Percentiles rank a stretch among this genome's conserved stretches.
These are phyloP conservation scores for Sporothrix variecibatus DNA, from an alignment of 2,329 filamentous ascomycete species.

Conservation along the genomic window DNA sequence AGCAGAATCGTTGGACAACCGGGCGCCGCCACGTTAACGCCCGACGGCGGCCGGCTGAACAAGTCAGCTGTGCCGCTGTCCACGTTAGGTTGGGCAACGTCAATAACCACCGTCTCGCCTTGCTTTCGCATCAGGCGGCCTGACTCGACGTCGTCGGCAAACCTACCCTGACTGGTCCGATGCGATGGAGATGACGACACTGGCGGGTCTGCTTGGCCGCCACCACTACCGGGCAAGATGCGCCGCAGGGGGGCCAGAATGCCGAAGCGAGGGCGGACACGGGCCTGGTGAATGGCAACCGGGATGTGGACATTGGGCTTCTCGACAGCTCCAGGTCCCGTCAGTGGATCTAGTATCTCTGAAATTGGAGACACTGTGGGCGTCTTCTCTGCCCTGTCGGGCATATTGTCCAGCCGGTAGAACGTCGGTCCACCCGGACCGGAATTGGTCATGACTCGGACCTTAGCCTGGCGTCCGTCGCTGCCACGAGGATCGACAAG, in stretches of 20 bases:
- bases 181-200: neutral
- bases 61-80: constrained; percentile 6
- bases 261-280: neutral
- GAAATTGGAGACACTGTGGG: neutral
- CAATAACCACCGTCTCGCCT: constrained; percentile 30
- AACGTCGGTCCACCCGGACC: constrained; percentile 7
- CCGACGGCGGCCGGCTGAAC: neutral
- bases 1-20: constrained; percentile 35
- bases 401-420: constrained; percentile 1
- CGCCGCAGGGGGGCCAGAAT: neutral
- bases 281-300: neutral
- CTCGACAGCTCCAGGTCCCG: neutral
- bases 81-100: constrained; percentile 22
- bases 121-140: neutral
- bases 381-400: neutral
- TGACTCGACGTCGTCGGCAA: constrained; percentile 6
- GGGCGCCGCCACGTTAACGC: constrained; percentile 14
- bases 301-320: neutral
- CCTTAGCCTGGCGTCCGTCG: neutral
- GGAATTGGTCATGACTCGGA: neutral
- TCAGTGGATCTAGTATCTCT: neutral
- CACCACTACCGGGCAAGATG: neutral
- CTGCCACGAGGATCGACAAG: neutral
- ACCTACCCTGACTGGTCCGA: neutral
- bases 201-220: neutral